Percentiles rank a stretch among this genome's conserved stretches.
phyloP scores from a whole-genome alignment of 2,329 filamentous ascomycete species.

The Microdochium trichocladiopsis region DNA sequence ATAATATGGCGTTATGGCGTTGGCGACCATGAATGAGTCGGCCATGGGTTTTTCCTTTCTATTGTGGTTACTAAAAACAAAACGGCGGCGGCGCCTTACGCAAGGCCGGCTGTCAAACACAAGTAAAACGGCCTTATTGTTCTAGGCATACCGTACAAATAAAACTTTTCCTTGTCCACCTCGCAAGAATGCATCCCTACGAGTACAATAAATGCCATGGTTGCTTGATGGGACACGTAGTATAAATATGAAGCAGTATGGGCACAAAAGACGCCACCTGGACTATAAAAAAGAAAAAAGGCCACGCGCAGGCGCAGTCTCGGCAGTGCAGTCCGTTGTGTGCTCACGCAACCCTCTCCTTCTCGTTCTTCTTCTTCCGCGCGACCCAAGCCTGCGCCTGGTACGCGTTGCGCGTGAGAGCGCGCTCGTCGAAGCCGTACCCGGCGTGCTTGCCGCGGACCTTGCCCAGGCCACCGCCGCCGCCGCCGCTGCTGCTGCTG shows the following conservation, averaged over 20 bases:
- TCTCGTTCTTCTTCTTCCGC: not conserved
- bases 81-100: not conserved
- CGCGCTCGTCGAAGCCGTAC: slow-evolving; percentile 44
- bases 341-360: too few species aligned
- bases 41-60: not conserved
- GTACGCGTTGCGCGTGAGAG: slow-evolving; percentile 45
- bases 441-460: slow-evolving; percentile 39
- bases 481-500: too few species aligned
- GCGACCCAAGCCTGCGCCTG: slow-evolving; percentile 49
- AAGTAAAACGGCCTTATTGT: not conserved
- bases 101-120: not conserved
- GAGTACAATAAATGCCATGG: not conserved
- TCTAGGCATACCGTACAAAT: not conserved
- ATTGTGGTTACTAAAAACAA: not conserved
- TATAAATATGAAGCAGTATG: too few species aligned
- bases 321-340: too few species aligned
- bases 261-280: too few species aligned
- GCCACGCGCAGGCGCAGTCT: too few species aligned
- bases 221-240: too few species aligned
- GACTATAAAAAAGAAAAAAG: too few species aligned
- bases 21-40: not conserved
- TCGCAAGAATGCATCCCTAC: not conserved
- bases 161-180: not conserved
- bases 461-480: slow-evolving; percentile 12
- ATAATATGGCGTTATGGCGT: not conserved